Base-by-base conservation (phyloP, 441 rosid genomes). In the Corymbia calophylla region DNA sequence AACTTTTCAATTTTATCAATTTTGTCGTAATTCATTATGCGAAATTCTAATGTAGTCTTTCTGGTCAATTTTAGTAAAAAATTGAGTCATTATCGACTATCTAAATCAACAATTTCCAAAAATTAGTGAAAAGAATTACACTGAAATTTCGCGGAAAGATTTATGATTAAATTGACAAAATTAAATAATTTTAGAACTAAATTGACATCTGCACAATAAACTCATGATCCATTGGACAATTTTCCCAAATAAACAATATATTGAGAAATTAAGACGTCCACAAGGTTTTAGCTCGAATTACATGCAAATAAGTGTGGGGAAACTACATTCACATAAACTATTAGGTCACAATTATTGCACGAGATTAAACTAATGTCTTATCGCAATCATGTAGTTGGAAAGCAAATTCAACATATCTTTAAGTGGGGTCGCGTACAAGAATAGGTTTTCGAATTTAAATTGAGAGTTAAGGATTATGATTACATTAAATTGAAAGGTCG, bases 61-160 rank as follows among this genome's bases (percentile, higher is more conserved):
- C 5, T 2, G 2, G n/a, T 58, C 7, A 58, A 4, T 58, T 9
- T 58, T 58, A 10, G 1, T 14, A 3, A 5, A 58, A 25, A 58
- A 58, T 58, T 39, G 6, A 39, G 44, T 39, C 44, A 39, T 39
- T 39, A 39, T 39, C 6, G 44, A 39, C 44, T 4, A 4, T 39
- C 5, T 39, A 39, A 39, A 0, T 19, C 25, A 19, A 4, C 1
- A 4, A 55, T 55, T 55, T 55, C 4, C 21, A 4, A 55, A 55
- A 58, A 58, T 25, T 58, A 25, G 25, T 0, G 3, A 4, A 3
- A 58, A 25, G 25, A 58, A 58, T 4, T 58, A 58, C 0, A 25
- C 11, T 0, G 7, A 14, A 58, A 58, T 10, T 58, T 25, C 11
- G 0, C 0, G 1, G 7, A 58, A 58, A 58, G 14, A 58, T 58